Evolutionary conservation across 2,329 filamentous ascomycete species (phyloP).

Genomic region (Calonectria pseudoturangicola): DNA sequence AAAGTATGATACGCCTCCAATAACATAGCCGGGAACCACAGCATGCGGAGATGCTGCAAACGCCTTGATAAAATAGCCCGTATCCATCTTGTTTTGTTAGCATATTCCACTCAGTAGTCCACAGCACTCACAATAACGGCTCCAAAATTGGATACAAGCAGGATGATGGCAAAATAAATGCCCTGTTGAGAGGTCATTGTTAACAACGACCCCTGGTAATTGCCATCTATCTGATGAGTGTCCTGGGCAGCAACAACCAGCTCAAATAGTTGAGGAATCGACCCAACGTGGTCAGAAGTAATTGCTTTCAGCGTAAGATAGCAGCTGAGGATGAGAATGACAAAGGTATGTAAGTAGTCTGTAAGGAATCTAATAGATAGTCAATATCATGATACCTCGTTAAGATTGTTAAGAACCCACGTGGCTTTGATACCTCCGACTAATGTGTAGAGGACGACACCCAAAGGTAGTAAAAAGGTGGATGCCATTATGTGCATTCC

Average conservation of each 20-base stretch:
- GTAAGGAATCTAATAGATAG: slow-evolving; percentile 75
- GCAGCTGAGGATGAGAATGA: slow-evolving; percentile 88
- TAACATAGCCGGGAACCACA: slow-evolving; percentile 89
- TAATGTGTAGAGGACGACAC: slow-evolving; percentile 82
- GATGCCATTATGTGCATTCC: slow-evolving; percentile 79
- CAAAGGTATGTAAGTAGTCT: slow-evolving; percentile 88
- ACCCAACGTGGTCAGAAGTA: slow-evolving; percentile 83
- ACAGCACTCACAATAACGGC: slow-evolving; percentile 76
- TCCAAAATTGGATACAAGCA: slow-evolving; percentile 86
- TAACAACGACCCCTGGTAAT: slow-evolving; percentile 86
- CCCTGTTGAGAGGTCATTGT: slow-evolving; percentile 85
- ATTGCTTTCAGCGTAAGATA: slow-evolving; percentile 89
- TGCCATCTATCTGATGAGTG: slow-evolving; percentile 84
- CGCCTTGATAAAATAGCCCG: slow-evolving; percentile 93
- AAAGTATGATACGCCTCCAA: slow-evolving; percentile 91
- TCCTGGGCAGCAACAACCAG: slow-evolving; percentile 80
- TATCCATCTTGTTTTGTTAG: slow-evolving; percentile 73
- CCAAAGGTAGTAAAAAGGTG: slow-evolving; percentile 87
- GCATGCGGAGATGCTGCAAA: slow-evolving; percentile 90
- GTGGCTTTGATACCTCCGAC: slow-evolving; percentile 88
- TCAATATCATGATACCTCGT: not conserved
- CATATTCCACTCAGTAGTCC: not conserved
- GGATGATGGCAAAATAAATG: slow-evolving; percentile 92
- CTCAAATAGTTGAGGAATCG: slow-evolving; percentile 85
- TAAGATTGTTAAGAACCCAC: not conserved